A percentile compares a stretch with the other conserved stretches of the same genome.
phyloP scores from a whole-genome alignment of 257 asterid species.

The Petunia secreta region DNA sequence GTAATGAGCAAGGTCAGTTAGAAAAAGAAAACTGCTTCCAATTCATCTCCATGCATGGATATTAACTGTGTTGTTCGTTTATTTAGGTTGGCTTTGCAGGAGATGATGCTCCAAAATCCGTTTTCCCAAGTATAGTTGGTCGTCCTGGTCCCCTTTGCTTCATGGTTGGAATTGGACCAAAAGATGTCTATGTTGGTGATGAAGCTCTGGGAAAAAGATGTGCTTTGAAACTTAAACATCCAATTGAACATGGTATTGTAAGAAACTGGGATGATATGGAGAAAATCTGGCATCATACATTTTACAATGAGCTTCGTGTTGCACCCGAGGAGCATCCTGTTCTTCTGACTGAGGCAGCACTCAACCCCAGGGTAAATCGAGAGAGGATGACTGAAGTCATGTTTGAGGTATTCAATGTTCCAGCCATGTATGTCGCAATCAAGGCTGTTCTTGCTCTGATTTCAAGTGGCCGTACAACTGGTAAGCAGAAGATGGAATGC shows the following conservation, averaged over 20 bases:
- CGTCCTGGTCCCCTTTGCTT: background rate
- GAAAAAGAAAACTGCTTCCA: background rate
- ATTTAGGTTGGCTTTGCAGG: constrained; percentile 24
- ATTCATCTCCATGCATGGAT: background rate
- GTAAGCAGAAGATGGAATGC: background rate
- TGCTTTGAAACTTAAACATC: constrained; percentile 13
- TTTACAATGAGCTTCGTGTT: no score
- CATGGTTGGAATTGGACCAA: constrained; percentile 17
- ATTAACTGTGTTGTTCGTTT: background rate
- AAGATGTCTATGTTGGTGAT: constrained; percentile 20
- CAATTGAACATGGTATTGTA: constrained; percentile 18
- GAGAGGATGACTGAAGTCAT: background rate
- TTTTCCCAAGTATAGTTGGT: constrained; percentile 16
- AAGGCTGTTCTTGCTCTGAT: constrained; percentile 20
- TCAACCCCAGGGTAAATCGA: background rate
- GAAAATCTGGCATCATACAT: background rate
- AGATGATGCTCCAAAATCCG: constrained; percentile 17
- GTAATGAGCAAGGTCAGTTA: constrained; percentile 5
- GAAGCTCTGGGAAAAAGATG: constrained; percentile 11
- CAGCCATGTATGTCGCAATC: constrained; percentile 26
- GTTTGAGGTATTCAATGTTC: background rate
- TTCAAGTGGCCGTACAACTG: constrained; percentile 17
- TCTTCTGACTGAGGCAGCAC: no score
- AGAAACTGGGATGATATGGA: constrained; percentile 25
- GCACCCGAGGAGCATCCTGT: no score